A percentile compares a stretch with the other conserved stretches of the same genome.
Evolutionary conservation across 306 rosid genomes (phyloP).

Genomic region (Vigna angularis): DNA sequence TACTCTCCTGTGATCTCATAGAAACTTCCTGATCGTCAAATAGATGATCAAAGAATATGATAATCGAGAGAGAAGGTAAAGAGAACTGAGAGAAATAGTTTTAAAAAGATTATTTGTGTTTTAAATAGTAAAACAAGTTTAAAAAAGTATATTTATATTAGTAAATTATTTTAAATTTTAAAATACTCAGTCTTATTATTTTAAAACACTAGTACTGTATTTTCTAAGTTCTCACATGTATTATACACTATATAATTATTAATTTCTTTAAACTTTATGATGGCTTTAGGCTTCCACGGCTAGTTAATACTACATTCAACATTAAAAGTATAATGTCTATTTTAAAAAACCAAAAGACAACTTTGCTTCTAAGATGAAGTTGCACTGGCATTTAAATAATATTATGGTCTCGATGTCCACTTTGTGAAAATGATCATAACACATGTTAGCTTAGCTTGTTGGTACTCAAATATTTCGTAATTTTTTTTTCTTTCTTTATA

Average conservation of each 20-base stretch:
- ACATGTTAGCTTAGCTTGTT: neutral
- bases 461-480: neutral
- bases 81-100: too few relatives aligned
- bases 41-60: too few relatives aligned
- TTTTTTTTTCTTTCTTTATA: neutral
- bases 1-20: too few relatives aligned
- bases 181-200: too few relatives aligned
- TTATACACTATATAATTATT: neutral
- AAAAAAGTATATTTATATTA: too few relatives aligned
- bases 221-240: too few relatives aligned
- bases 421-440: neutral
- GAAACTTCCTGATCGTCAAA: too few relatives aligned
- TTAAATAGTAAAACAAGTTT: too few relatives aligned
- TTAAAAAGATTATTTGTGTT: too few relatives aligned
- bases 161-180: too few relatives aligned
- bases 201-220: too few relatives aligned
- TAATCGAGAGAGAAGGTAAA: too few relatives aligned
- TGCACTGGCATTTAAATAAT: neutral
- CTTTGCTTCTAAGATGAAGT: neutral
- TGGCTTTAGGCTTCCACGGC: neutral
- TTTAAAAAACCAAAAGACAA: neutral
- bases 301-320: neutral
- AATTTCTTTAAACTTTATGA: neutral
- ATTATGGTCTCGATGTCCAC: neutral
- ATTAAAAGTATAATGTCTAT: neutral